These are phyloP conservation scores for Chlorella vulgaris DNA, from an alignment of 139 green algal genomes.

Conservation along the genomic window DNA sequence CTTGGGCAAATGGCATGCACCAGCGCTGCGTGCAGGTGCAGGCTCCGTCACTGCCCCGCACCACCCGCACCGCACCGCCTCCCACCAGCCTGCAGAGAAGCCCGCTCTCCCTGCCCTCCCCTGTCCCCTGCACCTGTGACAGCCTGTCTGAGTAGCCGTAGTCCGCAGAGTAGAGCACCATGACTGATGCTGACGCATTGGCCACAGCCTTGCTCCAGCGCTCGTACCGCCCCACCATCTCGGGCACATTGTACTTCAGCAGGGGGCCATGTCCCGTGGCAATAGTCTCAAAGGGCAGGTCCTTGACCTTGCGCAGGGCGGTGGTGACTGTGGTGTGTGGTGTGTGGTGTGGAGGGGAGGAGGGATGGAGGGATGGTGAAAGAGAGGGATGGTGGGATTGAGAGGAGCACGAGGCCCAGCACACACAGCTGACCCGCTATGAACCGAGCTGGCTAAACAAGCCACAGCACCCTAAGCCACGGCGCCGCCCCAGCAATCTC, in stretches of 20 bases:
- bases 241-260: conserved; percentile 75
- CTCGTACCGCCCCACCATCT: conserved; percentile 71
- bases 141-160: conserved; percentile 95
- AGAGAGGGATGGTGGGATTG: no score
- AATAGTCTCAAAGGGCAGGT: conserved; percentile 80
- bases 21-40: no score
- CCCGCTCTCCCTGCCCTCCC: neutral
- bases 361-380: neutral
- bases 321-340: conserved; percentile 68
- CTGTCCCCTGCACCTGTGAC: conserved; percentile 16
- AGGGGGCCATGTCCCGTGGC: conserved; percentile 91
- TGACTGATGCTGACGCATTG: conserved; percentile 70
- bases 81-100: neutral
- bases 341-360: neutral
- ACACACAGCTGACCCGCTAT: no score
- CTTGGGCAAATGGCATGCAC: neutral
- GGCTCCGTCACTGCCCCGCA: no score
- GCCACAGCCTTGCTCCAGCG: conserved; percentile 77
- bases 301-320: conserved; percentile 87
- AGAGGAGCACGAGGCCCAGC: no score
- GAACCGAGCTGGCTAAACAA: no score
- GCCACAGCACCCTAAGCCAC: no score
- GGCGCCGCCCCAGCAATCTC: no score
- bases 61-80: neutral
- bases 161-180: conserved; percentile 89